phyloP scores from a whole-genome alignment of 1,284 basidiomycete genomes.

The Takashimella koratensis region DNA sequence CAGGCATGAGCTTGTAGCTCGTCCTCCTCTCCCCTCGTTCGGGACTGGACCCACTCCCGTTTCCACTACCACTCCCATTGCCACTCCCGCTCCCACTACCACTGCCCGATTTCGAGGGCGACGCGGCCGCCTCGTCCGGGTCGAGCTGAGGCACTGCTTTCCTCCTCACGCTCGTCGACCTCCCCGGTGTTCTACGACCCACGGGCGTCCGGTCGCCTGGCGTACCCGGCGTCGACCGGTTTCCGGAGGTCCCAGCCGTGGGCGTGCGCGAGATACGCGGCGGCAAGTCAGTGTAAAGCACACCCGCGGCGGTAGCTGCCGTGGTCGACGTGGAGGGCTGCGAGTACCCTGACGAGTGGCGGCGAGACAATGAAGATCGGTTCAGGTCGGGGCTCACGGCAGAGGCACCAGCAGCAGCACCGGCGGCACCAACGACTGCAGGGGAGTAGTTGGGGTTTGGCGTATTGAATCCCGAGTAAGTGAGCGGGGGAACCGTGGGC shows the following conservation, averaged over 20 bases:
- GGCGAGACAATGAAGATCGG: too few species aligned
- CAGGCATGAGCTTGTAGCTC: conserved; percentile 13
- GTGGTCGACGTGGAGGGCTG: neutral
- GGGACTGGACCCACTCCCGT: neutral
- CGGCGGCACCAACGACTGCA: neutral
- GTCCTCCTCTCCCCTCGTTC: neutral
- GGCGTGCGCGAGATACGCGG: neutral
- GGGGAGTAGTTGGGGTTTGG: neutral
- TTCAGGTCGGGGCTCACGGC: neutral
- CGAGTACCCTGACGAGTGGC: too few species aligned
- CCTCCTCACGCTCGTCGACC: conserved; percentile 15
- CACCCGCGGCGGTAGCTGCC: neutral
- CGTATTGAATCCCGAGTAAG: neutral
- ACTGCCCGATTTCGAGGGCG: neutral
- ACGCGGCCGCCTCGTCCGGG: conserved; percentile 1
- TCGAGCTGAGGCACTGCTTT: conserved; percentile 18
- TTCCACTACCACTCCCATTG: neutral
- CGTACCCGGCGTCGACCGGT: neutral
- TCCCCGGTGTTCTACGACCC: conserved; percentile 3
- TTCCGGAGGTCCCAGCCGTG: neutral
- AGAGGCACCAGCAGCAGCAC: neutral
- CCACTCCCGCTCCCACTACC: too few species aligned
- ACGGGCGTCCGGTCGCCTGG: neutral
- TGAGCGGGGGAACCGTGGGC: neutral
- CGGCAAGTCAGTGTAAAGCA: neutral